Percentiles rank a stretch among this genome's conserved stretches.
Evolutionary conservation across 208 protist genomes (phyloP).

Genomic region (Histomonas meleagridis): DNA sequence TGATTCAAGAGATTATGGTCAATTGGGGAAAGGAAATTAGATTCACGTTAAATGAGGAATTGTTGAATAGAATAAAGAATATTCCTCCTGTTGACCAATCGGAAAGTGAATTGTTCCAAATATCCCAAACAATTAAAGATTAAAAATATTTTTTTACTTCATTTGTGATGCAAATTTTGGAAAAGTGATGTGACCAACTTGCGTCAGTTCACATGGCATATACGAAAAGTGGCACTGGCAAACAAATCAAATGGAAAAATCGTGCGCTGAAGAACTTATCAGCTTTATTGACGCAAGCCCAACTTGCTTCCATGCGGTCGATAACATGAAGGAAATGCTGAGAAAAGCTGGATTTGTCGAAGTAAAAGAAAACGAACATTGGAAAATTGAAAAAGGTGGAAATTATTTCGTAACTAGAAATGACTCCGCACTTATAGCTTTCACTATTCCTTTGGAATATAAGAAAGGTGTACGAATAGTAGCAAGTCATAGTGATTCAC

Average conservation of each 20-base stretch:
- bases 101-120: not conserved
- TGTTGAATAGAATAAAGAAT: not conserved
- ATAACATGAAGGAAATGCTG: not conserved
- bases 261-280: not conserved
- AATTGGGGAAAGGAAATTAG: not conserved
- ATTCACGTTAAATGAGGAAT: not conserved
- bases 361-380: not conserved
- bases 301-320: not conserved
- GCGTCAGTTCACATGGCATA: too few relatives aligned
- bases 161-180: too few relatives aligned
- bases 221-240: too few relatives aligned
- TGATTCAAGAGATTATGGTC: not conserved
- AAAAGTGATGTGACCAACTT: too few relatives aligned
- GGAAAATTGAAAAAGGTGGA: not conserved
- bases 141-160: too few relatives aligned
- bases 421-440: not conserved
- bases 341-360: not conserved
- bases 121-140: too few relatives aligned
- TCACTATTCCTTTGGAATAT: not conserved
- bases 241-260: too few relatives aligned
- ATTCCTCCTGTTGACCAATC: not conserved
- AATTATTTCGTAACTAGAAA: not conserved
- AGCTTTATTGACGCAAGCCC: not conserved
- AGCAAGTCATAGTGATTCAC: not conserved
- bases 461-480: not conserved